Evolutionary conservation across 2,329 filamentous ascomycete species (phyloP), one percentile per base, ranked within the genome.

Genomic region (Harringtonia aguacate): DNA sequence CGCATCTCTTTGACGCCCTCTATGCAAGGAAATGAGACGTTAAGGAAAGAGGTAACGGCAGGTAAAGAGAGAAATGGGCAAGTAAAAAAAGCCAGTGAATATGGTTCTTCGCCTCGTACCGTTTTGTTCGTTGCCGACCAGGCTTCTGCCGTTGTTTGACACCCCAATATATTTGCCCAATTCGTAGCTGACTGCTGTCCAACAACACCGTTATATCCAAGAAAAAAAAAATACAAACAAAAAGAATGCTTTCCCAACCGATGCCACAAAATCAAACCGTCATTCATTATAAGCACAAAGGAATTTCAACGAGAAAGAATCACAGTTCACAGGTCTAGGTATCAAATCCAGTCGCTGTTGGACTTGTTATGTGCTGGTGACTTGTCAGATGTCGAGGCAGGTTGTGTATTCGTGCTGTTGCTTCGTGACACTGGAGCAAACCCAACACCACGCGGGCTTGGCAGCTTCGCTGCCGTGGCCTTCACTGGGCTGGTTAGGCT

Each of bases 371-470:
- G n/a, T 5, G 39, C 42, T 5, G 46, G 21, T 2, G 20, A 29
- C 15, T 18, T 24, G 41, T 31, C 42, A 34, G n/a, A 38, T 49
- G 4, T 40, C 46, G 7, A 4, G n/a, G 8, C 17, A n/a, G 36
- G 24, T 13, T 44, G 37, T n/a, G 39, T 42, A 2, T 41, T 36
- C 3, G 44, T 38, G 42, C 50, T 53, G 37, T 52, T 50, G 43
- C 44, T 46, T 37, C 53, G 56, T 14, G 54, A 40, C 8, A 30
- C 41, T 5, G 61, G 56, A 28, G 56, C 61, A 52, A 67, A 68
- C 27, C 66, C 66, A 18, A 67, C 67, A 1, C 66, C 67, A 48
- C 55, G 63, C 2, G 66, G 66, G 46, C 66, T 70, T 6, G 64
- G 59, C 13, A 68, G 53, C 50, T 61, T 67, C n/a, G 54, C 18